Evolutionary conservation across 164 flowering plant genomes (phyloP).

Genomic region (Magnolia kwangsiensis): DNA sequence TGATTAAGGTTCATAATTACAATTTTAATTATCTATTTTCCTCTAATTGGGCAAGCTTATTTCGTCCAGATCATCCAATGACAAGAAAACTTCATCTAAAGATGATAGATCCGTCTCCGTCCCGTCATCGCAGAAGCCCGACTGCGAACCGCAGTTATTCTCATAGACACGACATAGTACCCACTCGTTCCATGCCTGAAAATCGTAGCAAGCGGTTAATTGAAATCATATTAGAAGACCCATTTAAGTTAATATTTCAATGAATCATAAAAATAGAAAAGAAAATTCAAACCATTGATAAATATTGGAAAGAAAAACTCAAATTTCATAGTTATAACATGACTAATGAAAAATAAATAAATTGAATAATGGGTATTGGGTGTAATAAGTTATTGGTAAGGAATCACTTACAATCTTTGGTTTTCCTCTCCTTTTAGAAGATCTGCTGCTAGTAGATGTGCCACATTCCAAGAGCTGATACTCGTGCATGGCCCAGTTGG

Average conservation of each 20-base stretch:
- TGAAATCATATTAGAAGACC: neutral
- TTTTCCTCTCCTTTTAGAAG: conserved; percentile 36
- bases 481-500: conserved; percentile 66
- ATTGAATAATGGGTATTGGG: neutral
- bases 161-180: conserved; percentile 70
- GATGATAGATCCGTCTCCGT: conserved; percentile 63
- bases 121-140: conserved; percentile 35
- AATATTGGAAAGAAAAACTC: neutral
- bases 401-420: conserved; percentile 31
- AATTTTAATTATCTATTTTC: neutral
- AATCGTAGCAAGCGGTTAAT: neutral
- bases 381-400: neutral
- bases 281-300: neutral
- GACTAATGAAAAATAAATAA: neutral
- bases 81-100: conserved; percentile 78
- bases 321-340: too few relatives aligned
- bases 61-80: conserved; percentile 80
- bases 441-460: conserved; percentile 20
- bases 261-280: too few relatives aligned
- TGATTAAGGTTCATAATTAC: conserved; percentile 4
- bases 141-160: conserved; percentile 19
- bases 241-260: neutral
- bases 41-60: conserved; percentile 56
- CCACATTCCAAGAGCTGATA: conserved; percentile 37
- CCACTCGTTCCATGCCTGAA: conserved; percentile 59